phyloP scores from a whole-genome alignment of 75 land plant species.

The Adiantum capillusveneris region DNA sequence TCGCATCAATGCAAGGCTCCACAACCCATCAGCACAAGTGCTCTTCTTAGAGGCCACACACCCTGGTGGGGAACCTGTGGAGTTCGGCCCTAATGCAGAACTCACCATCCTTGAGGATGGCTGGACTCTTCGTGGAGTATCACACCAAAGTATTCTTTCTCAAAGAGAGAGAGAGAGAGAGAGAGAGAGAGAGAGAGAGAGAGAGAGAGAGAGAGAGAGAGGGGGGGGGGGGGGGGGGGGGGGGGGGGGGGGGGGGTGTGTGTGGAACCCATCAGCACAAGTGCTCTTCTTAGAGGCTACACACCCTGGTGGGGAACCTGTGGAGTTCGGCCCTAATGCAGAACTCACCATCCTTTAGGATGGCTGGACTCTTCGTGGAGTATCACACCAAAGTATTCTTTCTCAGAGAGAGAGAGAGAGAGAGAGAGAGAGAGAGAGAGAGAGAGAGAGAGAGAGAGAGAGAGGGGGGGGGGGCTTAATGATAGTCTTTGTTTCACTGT shows the following conservation, averaged over 20 bases:
- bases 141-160: too few relatives aligned
- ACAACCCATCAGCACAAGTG: background rate
- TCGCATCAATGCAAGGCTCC: background rate
- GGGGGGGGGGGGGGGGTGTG: background rate
- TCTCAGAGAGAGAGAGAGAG: constrained; percentile 1
- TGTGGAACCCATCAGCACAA: background rate
- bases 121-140: background rate
- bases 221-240: background rate
- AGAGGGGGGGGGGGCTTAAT: background rate
- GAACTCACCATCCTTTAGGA: background rate
- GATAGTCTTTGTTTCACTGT: too few relatives aligned
- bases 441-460: constrained; percentile 2
- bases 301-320: background rate
- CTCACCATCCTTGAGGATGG: background rate
- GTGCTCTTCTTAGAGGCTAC: background rate
- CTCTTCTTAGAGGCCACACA: background rate
- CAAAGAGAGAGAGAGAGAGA: constrained; percentile 8
- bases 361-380: background rate
- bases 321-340: constrained; percentile 1
- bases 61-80: background rate
- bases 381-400: too few relatives aligned
- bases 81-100: constrained; percentile 1
- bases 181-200: constrained; percentile 11
- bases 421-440: constrained; percentile 5
- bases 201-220: constrained; percentile 8